phyloP scores from a whole-genome alignment of 1,284 basidiomycete species.

The Phlebopus sp. region DNA sequence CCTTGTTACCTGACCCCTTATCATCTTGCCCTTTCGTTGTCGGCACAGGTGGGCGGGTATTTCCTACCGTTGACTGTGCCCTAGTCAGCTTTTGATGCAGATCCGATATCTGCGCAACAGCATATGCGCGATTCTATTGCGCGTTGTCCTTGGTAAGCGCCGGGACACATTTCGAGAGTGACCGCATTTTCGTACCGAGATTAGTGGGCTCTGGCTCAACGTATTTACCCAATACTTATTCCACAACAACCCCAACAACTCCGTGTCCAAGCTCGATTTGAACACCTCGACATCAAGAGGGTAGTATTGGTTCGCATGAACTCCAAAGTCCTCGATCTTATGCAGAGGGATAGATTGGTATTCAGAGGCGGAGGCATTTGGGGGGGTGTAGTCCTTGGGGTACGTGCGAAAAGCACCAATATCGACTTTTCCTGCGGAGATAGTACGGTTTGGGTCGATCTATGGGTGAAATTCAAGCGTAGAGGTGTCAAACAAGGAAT shows the following conservation, averaged over 20 bases:
- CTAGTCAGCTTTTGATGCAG: constrained; percentile 84
- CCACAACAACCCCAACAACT: constrained; percentile 89
- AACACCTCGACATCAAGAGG: constrained; percentile 93
- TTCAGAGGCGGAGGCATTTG: constrained; percentile 65
- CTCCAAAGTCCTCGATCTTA: constrained; percentile 98
- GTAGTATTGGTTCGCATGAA: constrained; percentile 97
- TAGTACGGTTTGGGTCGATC: constrained; percentile 98
- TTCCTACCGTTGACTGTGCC: constrained; percentile 52
- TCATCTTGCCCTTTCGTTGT: constrained; percentile 44
- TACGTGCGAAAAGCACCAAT: constrained; percentile 98
- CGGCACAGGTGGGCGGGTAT: constrained; percentile 55
- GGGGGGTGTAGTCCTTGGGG: constrained; percentile 87
- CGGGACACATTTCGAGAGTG: too few relatives aligned
- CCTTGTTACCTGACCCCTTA: constrained; percentile 36
- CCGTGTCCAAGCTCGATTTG: constrained; percentile 85
- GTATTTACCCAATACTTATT: constrained; percentile 99
- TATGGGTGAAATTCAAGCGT: constrained; percentile 29
- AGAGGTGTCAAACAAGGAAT: neutral
- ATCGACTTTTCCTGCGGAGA: constrained; percentile 96
- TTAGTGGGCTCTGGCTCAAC: constrained; percentile 84
- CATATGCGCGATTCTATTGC: constrained; percentile 88
- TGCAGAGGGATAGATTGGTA: constrained; percentile 93
- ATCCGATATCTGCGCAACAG: constrained; percentile 85
- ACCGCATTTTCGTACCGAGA: constrained; percentile 62
- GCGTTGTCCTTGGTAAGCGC: neutral